Base-by-base conservation (phyloP, 192 early-diverging fungal genomes). In the Pilobolus umbonatus region DNA sequence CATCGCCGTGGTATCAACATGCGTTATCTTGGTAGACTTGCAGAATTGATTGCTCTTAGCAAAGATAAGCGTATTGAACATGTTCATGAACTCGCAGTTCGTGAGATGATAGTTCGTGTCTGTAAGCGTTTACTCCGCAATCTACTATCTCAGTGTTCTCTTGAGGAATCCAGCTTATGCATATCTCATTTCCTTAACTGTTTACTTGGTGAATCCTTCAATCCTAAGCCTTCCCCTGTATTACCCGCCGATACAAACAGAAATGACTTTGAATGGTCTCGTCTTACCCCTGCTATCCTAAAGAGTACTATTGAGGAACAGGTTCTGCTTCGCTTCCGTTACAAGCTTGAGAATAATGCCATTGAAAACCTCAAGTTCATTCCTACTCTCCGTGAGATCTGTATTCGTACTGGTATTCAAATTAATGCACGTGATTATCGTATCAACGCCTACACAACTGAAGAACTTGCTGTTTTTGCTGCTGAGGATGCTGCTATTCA, bases 1-100 rank as follows among this genome's bases (percentile, higher is more conserved):
- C 96, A 98, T 73, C 87, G 84, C 43, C 91, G 91, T 35, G 96
- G 96, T 60, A 87, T 99, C 74, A 96, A 98, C 73, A 96, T 98
- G 91, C 85, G 96, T 29, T 98, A 96, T 63, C 79, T 99, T 21
- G 95, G 95, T 8, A 80, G 73, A 42, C 78, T 95, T 4, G 83
- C 83, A 17, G 52, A 73, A 35, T 57, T 88, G 21, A 74, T 95
- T 30, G 78, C 90, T 6, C 60, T 80, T 22, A 68, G 79, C 48
- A 64, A 77, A 15, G 87, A 82, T 39, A 65, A 72, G 25, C 70
- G 72, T 22, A 62, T 86, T 31, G 63, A 66, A 14, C 82, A 84
- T 28, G 75, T 86, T 47, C 73, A 78, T 34, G 76, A 83, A 4
- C 69, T 95, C 31, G 80, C 89, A 25, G 53, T 88, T 22, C 83